Base-by-base conservation (phyloP, 495 filamentous ascomycete species). In the Cetradonia linearis region DNA sequence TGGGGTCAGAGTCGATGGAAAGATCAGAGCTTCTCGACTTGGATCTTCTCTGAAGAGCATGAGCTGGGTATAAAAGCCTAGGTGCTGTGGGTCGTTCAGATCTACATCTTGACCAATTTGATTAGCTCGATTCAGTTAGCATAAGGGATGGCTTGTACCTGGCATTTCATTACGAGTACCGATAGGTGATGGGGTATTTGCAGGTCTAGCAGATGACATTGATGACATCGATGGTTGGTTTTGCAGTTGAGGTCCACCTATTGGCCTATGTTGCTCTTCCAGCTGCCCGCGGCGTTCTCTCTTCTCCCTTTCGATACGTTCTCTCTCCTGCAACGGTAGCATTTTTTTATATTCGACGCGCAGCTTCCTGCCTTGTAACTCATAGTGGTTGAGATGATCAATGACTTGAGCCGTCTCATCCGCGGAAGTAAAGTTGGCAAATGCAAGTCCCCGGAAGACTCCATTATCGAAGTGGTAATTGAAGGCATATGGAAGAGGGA, bases 401-500 rank as follows among this genome's bases (percentile, higher is more conserved):
- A 98, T 98, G 37, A 97, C 93, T 31, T 82, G 78, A 14, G 86
- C 86, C 0, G 93, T 98, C 68, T 98, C 93, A 60, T 96, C 86
- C 2, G 93, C 81, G 20, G 89, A 96, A 13, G 93, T 95, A 72
- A 98, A 98, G 73, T 98, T 98, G 72, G 93, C 93, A 71, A 98
- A 98, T 11, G 93, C 93, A 53, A 98, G 78, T 23, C 93, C 93
- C 60, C 93, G 81, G 75, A 98, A 98, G 23, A 98, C 92, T 25
- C 93, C 93, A 68, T 95, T 94, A 69, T 98, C 93, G 70, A 98
- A 98, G 71, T 98, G 93, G 66, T 98, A 98, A 74, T 98, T 98
- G 80, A 98, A 98, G 5, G 93, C 93, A 69, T 98, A 98, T 0
- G 93, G 93, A 42, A 96, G 81, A 2, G 93, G 93, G 33, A 97